A percentile compares a stretch with the other conserved stretches of the same genome.
Evolutionary conservation across 257 asterid genomes (phyloP).

Genomic region (Linaria vulgaris): DNA sequence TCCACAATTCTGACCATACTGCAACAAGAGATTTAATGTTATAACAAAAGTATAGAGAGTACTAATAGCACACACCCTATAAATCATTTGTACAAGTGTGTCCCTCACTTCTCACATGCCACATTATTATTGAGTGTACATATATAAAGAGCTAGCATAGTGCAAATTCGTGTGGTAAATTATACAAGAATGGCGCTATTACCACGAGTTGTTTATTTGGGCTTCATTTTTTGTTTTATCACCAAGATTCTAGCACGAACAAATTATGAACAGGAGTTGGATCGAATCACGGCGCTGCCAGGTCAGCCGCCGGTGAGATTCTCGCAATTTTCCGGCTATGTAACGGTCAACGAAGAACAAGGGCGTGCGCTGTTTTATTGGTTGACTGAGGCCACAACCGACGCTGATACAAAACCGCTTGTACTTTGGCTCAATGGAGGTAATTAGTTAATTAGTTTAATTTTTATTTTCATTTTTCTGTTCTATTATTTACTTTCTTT

Average conservation of each 20-base stretch:
- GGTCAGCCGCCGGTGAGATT: slow-evolving; percentile 79
- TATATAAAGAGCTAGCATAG: background rate
- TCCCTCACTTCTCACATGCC: background rate
- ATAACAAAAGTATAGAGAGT: background rate
- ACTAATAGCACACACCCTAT: background rate
- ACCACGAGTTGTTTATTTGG: slow-evolving; percentile 11
- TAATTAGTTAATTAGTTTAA: too few relatives aligned
- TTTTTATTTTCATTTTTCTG: too few relatives aligned
- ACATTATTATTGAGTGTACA: background rate
- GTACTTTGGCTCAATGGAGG: slow-evolving; percentile 96
- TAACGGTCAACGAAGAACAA: slow-evolving; percentile 49
- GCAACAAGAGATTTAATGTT: slow-evolving; percentile 22
- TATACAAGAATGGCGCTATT: slow-evolving; percentile 21
- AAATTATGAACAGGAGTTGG: slow-evolving; percentile 36
- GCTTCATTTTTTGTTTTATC: slow-evolving; percentile 22
- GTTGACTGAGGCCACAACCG: slow-evolving; percentile 60
- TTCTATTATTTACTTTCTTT: too few relatives aligned
- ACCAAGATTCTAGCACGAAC: slow-evolving; percentile 41
- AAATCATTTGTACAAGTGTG: slow-evolving; percentile 21
- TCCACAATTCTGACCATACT: slow-evolving; percentile 27
- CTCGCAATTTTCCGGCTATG: slow-evolving; percentile 77
- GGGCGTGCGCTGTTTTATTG: slow-evolving; percentile 88
- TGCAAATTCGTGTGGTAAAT: background rate
- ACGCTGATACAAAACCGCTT: slow-evolving; percentile 53
- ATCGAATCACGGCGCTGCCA: slow-evolving; percentile 42